Evolutionary conservation across 371 early-diverging fungal species (phyloP).

Genomic region (Mucor lusitanicus): DNA sequence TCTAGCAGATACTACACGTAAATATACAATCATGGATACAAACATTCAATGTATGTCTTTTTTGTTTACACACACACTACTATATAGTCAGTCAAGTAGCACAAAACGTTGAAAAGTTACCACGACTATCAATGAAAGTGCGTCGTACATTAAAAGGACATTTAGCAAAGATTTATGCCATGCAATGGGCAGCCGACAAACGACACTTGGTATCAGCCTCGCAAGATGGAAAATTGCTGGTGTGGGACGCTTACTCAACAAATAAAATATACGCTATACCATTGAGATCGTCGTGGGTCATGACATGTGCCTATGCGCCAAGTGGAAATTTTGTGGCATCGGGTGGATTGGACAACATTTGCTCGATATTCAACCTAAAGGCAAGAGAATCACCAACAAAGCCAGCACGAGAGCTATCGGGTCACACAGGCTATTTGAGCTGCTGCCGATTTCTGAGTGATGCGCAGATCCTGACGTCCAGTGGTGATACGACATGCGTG

Average conservation of each 20-base stretch:
- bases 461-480: constrained; percentile 90
- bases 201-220: constrained; percentile 96
- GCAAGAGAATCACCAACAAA: constrained; percentile 89
- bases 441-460: constrained; percentile 96
- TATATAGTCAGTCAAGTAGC: constrained; percentile 47
- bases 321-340: constrained; percentile 98
- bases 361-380: constrained; percentile 94
- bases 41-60: not conserved
- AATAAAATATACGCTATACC: constrained; percentile 98
- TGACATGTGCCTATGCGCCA: constrained; percentile 98
- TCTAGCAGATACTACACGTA: constrained; percentile 95
- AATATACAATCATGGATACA: constrained; percentile 4
- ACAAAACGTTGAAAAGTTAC: constrained; percentile 52
- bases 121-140: constrained; percentile 70
- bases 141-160: constrained; percentile 94
- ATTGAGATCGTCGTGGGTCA: constrained; percentile 97
- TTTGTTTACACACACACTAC: not conserved
- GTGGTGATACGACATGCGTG: constrained; percentile 98
- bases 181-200: constrained; percentile 97
- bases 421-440: constrained; percentile 96
- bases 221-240: constrained; percentile 98
- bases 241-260: constrained; percentile 98
- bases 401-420: constrained; percentile 91
- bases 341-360: constrained; percentile 98
- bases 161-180: constrained; percentile 97